phyloP scores from a whole-genome alignment of 73 alveolate species.

The Durusdinium trenchii region DNA sequence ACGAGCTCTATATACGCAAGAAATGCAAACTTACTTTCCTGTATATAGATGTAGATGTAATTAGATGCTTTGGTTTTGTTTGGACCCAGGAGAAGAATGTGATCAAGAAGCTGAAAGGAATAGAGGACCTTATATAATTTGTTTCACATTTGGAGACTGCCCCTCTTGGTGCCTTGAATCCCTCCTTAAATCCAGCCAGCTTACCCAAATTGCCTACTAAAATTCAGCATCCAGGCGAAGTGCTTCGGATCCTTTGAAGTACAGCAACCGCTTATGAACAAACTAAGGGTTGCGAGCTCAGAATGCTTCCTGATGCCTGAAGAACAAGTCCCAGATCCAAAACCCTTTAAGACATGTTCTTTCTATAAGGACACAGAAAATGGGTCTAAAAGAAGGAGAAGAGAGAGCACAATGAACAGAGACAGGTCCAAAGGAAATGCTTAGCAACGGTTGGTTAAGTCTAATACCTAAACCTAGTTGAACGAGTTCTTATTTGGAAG shows the following conservation, averaged over 20 bases:
- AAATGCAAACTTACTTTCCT: not conserved
- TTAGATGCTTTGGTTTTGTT: not conserved
- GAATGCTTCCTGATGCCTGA: too few relatives aligned
- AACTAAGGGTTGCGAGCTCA: slow-evolving; percentile 28
- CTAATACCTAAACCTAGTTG: too few relatives aligned
- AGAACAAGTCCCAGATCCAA: too few relatives aligned
- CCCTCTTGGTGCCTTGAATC: not conserved
- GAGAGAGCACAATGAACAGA: too few relatives aligned
- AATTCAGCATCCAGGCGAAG: not conserved
- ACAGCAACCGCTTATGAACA: slow-evolving; percentile 57
- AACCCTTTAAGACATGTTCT: too few relatives aligned
- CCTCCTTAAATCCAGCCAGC: too few relatives aligned
- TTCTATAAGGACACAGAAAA: too few relatives aligned
- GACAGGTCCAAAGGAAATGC: too few relatives aligned
- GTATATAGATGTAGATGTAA: not conserved
- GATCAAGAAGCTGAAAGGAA: slow-evolving; percentile 59
- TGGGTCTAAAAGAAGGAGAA: too few relatives aligned
- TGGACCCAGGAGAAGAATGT: slow-evolving; percentile 49
- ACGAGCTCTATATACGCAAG: not conserved
- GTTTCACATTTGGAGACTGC: not conserved
- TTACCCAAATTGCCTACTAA: not conserved
- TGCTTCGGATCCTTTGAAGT: slow-evolving; percentile 65
- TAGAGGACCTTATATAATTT: slow-evolving; percentile 13
- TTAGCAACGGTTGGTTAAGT: too few relatives aligned
- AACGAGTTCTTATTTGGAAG: too few relatives aligned